Base-by-base conservation (phyloP, 2,329 filamentous ascomycete species). In the Sodiomyces alkalinus region DNA sequence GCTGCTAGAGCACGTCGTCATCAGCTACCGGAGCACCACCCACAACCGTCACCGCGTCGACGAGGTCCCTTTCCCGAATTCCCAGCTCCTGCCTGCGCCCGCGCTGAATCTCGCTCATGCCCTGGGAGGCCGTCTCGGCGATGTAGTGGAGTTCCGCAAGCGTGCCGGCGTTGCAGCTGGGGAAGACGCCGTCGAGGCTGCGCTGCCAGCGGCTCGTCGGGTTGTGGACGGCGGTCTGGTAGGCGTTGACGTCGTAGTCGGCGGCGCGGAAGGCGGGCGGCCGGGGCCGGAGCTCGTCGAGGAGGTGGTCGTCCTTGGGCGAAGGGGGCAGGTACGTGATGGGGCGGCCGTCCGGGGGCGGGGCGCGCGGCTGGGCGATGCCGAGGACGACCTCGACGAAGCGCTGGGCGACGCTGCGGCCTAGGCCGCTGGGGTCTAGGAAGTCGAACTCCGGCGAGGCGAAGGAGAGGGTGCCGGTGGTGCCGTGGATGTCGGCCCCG, bases 311-410 rank as follows among this genome's bases (percentile, higher is more conserved):
- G 22, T 33, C 30, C 12, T 35, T 28, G 0, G 44, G 19, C 12
- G 47, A 38, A 15, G 28, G 21, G 15, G 36, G 32, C 10, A 36
- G 26, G 32, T 34, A 36, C 10, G 18, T 30, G 19, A 38, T 26
- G 11, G 29, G 29, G 2, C 18, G 22, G 15, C 31, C 33, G 22
- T 49, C 41, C 14, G 53, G 51, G 3, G 42, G 41, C 2, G 46
- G 40, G 12, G 41, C 38, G 14, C 41, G 36, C 2, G 55, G 54
- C 33, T 62, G 58, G 25, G 41, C 36, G 19, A 56, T 39, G 17
- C 58, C 58, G 33, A 42, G 49, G 19, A 50, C 52, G 4, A 61
- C 55, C 35, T 62, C 58, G 30, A 62, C 56, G 33, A 62, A 62
- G 27, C 58, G 57, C 40, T 60, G 55, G 14, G 56, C 55, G 13